Percentiles rank a stretch among this genome's conserved stretches.
Evolutionary conservation across 768 basidiomycete genomes (phyloP).

Genomic region (Candolleomyces efflorescens): DNA sequence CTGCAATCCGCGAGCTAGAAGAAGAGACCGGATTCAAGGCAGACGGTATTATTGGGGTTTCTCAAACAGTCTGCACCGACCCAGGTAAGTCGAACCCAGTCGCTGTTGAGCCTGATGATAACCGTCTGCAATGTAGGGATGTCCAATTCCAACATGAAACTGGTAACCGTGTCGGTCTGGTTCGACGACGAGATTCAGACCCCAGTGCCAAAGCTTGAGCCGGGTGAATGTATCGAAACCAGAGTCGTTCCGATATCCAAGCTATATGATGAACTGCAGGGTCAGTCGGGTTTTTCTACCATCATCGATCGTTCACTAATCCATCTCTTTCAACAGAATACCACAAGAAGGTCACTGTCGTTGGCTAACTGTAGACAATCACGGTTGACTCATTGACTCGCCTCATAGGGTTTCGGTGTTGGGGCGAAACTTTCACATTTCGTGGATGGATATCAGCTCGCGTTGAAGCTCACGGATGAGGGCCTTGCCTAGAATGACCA

Average conservation of each 20-base stretch:
- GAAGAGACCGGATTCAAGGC: slow-evolving; percentile 93
- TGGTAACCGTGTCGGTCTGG: slow-evolving; percentile 69
- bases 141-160: slow-evolving; percentile 91
- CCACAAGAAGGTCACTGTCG: slow-evolving; percentile 45
- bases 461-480: slow-evolving; percentile 25
- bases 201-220: slow-evolving; percentile 73
- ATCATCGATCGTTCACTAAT: neutral
- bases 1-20: slow-evolving; percentile 83
- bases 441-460: slow-evolving; percentile 64
- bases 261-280: slow-evolving; percentile 61
- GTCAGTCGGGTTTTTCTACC: slow-evolving; percentile 38
- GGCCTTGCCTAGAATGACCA: neutral
- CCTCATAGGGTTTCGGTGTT: slow-evolving; percentile 51
- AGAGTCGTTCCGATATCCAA: slow-evolving; percentile 66
- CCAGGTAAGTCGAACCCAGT: slow-evolving; percentile 48
- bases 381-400: slow-evolving; percentile 4
- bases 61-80: slow-evolving; percentile 61
- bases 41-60: slow-evolving; percentile 54
- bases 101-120: neutral
- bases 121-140: slow-evolving; percentile 60
- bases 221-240: slow-evolving; percentile 81
- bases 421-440: slow-evolving; percentile 77
- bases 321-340: slow-evolving; percentile 40
- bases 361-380: neutral
- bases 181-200: slow-evolving; percentile 64